A percentile compares a stretch with the other conserved stretches of the same genome.
phyloP scores from a whole-genome alignment of 768 basidiomycete genomes.

The Pisolithus marmoratus region DNA sequence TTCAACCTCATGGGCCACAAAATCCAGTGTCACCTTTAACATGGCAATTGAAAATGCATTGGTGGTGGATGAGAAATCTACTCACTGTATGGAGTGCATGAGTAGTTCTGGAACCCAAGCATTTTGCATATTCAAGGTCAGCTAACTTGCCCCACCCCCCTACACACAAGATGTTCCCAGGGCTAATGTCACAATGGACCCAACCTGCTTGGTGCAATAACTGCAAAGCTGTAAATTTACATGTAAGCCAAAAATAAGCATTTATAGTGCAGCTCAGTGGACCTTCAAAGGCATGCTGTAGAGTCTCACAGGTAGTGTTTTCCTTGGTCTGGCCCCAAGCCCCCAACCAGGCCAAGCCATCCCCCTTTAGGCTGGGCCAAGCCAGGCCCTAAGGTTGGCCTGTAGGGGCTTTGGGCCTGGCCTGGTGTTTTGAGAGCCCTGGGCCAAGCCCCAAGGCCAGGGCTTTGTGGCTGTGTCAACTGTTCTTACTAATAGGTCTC shows the following conservation, averaged over 20 bases:
- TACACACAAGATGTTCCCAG: neutral
- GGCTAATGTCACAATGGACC: neutral
- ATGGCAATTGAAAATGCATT: neutral
- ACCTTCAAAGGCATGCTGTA: neutral
- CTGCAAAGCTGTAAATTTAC: neutral
- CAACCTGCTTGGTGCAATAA: neutral
- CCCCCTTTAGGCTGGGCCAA: no score
- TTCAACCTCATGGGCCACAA: neutral
- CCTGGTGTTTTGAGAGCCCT: no score
- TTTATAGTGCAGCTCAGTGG: no score
- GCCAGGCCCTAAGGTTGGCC: no score
- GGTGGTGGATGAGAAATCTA: neutral
- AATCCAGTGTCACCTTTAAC: neutral
- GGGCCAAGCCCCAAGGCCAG: no score
- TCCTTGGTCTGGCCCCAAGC: no score
- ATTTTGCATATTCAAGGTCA: neutral
- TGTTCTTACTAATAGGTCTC: no score
- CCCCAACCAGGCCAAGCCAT: no score
- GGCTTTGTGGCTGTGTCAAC: no score
- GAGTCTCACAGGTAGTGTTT: neutral
- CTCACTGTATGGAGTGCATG: neutral
- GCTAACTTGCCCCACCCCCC: neutral
- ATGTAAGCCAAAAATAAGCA: neutral
- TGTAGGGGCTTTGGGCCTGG: no score
- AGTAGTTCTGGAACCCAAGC: neutral